phyloP scores from a whole-genome alignment of 2,329 filamentous ascomycete species.

The Neurospora sp. region DNA sequence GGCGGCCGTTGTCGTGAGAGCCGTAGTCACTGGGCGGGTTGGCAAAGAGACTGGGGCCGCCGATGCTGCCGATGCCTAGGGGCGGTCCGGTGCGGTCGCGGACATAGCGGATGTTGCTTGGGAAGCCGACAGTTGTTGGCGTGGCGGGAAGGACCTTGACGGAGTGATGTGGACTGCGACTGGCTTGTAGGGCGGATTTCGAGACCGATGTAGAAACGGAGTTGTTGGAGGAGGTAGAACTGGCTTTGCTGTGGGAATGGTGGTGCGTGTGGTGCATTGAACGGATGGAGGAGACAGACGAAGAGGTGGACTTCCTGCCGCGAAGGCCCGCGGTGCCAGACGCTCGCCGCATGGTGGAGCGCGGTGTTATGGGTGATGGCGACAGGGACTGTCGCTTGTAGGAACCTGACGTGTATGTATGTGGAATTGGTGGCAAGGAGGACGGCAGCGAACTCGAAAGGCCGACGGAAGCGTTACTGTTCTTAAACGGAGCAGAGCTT shows the following conservation, averaged over 20 bases:
- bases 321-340: conserved; percentile 75
- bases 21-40: conserved; percentile 32
- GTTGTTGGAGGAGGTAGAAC: conserved; percentile 76
- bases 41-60: neutral
- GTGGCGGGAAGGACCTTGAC: conserved; percentile 94
- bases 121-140: conserved; percentile 64
- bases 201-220: conserved; percentile 60
- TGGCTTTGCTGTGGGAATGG: conserved; percentile 87
- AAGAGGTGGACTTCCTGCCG: conserved; percentile 91
- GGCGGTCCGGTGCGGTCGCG: conserved; percentile 44
- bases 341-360: conserved; percentile 73
- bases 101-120: conserved; percentile 76
- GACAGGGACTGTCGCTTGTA: conserved; percentile 73
- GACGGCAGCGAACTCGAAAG: conserved; percentile 16
- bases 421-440: conserved; percentile 18
- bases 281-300: conserved; percentile 84
- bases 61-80: conserved; percentile 36
- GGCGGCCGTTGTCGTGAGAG: conserved; percentile 28
- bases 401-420: conserved; percentile 26
- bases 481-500: conserved; percentile 14
- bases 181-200: conserved; percentile 52
- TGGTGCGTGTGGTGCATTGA: conserved; percentile 73
- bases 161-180: conserved; percentile 74
- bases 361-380: conserved; percentile 78
- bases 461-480: conserved; percentile 17